Evolutionary conservation across 768 basidiomycete genomes (phyloP), one percentile per base, ranked within the genome.

Genomic region (Solioccasus polychromus): DNA sequence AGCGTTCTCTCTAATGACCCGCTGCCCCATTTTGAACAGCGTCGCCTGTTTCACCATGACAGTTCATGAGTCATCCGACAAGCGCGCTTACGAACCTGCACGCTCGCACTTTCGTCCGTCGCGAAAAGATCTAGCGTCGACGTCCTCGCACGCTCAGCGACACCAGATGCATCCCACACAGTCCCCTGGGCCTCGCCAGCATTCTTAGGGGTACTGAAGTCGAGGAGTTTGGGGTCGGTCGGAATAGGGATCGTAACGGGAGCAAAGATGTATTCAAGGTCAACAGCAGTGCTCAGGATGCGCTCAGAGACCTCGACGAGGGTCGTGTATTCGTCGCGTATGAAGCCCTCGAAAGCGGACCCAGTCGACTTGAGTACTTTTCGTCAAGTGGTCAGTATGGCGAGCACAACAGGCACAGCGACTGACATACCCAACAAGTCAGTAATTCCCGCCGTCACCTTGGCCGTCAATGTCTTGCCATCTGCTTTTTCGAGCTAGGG

Each of bases 301-400:
- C 95, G 79, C 53, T 98, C 95, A 54, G 83, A 66, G 35, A 95
- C 93, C 52, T 88, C 83, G 12, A 64, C 71, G 18, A 95, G 78
- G 2, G 90, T 93, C n/a, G 93, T 93, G 67, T 82, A 90, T 58
- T 92, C 88, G 65, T 95, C 92, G 3, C 79, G 76, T 39, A 87
- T 62, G 67, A 93, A 97, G 22, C 77, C 74, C 44, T 83, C 75
- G 62, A 98, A 97, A 0, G 85, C 79, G 0, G 90, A 92, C 11
- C 91, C 94, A 4, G 87, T 83, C 26, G 88, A 81, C 69, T 98
- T 98, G 57, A 97, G 79, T 12, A 96, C 93, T 90, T n/a, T n/a
- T n/a, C n/a, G 31, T 15, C 5, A 15, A 32, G 14, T 8, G 14
- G 31, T 32, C 31, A 32, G 31, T 15, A 8, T 32, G 7, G 31